Conservation (phyloP, 176 grass and related monocot genomes). For the Cymbopogon citratus region DNA sequence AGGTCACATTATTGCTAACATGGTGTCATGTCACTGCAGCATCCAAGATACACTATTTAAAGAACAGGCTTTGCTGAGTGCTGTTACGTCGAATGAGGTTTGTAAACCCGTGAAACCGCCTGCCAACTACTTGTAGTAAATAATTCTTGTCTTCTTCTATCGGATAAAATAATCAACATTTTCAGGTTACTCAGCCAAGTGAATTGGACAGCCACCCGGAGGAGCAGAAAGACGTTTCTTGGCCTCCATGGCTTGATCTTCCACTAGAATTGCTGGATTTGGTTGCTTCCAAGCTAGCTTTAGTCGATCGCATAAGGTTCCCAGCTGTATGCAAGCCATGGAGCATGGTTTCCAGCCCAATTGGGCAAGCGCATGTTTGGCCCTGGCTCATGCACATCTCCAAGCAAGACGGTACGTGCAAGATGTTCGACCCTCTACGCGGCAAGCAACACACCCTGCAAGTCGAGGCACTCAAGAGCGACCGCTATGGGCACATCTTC, state of each 20-base stretch:
- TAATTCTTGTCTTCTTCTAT: no score
- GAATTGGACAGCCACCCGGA: no score
- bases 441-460: not conserved
- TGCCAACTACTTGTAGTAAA: no score
- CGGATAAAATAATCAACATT: no score
- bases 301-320: constrained; percentile 7
- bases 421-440: constrained; percentile 20
- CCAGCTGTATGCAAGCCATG: constrained; percentile 24
- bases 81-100: no score
- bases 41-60: no score
- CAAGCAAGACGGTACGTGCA: not conserved
- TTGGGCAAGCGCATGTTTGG: not conserved
- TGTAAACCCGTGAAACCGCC: no score
- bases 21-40: no score
- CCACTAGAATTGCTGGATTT: constrained; percentile 2
- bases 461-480: not conserved
- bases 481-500: not conserved
- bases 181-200: no score
- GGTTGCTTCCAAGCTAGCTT: not conserved
- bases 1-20: no score
- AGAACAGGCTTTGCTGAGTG: no score
- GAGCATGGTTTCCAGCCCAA: not conserved
- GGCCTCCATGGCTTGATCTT: constrained; percentile 20
- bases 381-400: constrained; percentile 20
- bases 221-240: no score